Percentiles rank a stretch among this genome's conserved stretches.
phyloP scores from a whole-genome alignment of 2,329 filamentous ascomycete genomes.

The Thelonectria blattea region DNA sequence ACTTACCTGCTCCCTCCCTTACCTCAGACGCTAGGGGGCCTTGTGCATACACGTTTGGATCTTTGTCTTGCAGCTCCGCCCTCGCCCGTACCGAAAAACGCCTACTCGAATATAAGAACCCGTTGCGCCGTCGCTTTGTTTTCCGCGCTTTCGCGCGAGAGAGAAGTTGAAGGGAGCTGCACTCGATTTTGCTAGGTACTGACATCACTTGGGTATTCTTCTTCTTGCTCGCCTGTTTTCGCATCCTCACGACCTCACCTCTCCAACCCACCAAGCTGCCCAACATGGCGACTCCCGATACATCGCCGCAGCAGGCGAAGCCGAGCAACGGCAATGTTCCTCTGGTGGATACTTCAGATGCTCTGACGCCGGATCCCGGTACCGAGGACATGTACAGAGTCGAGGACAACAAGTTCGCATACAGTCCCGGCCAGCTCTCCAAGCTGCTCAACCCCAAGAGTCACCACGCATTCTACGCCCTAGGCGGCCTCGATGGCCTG shows the following conservation, averaged over 20 bases:
- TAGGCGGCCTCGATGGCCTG: conserved; percentile 75
- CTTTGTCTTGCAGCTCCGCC: conserved; percentile 1
- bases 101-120: neutral
- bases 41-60: neutral
- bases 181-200: neutral
- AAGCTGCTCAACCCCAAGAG: conserved; percentile 85
- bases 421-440: conserved; percentile 77
- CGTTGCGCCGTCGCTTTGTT: neutral
- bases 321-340: conserved; percentile 15
- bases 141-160: neutral
- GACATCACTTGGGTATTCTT: no score
- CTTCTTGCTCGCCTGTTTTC: no score
- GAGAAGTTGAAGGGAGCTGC: neutral
- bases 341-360: conserved; percentile 38
- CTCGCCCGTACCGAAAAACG: neutral
- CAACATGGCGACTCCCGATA: conserved; percentile 29
- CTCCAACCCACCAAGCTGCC: conserved; percentile 15
- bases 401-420: conserved; percentile 82
- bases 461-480: conserved; percentile 73
- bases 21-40: no score
- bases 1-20: no score
- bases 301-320: conserved; percentile 24
- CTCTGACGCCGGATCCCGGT: conserved; percentile 63
- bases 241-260: neutral
- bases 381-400: conserved; percentile 76